Conservation (phyloP, 140 eudicot genomes). For the Cichorium intybus region DNA sequence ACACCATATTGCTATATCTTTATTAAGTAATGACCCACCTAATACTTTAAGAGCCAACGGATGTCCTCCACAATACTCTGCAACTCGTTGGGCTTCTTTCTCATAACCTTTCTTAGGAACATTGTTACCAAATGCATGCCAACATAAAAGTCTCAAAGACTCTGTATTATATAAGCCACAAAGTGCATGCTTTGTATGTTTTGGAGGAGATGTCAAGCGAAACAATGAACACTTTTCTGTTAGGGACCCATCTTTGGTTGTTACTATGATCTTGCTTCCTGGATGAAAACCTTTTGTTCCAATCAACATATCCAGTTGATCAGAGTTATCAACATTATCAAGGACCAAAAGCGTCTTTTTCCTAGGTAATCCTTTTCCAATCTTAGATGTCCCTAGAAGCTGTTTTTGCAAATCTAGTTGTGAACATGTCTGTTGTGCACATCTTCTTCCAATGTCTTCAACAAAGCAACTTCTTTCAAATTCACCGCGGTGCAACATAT, state of each 20-base stretch:
- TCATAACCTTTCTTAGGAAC: neutral
- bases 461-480: too few relatives aligned
- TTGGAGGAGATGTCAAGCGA: neutral
- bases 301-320: too few relatives aligned
- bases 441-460: neutral
- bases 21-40: neutral
- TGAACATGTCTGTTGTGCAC: neutral
- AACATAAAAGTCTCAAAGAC: neutral
- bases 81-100: neutral
- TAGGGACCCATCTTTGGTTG: neutral
- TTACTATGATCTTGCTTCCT: constrained; percentile 9
- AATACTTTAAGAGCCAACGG: constrained; percentile 4
- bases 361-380: neutral
- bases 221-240: neutral
- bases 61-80: too few relatives aligned
- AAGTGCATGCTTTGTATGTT: neutral
- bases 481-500: too few relatives aligned
- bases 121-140: constrained; percentile 7
- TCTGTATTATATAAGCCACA: neutral
- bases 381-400: neutral
- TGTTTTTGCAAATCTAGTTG: neutral
- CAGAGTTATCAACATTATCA: neutral
- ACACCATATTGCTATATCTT: neutral
- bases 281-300: too few relatives aligned
- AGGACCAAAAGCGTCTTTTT: neutral